A percentile compares a stretch with the other conserved stretches of the same genome.
phyloP scores from a whole-genome alignment of 2,329 filamentous ascomycete genomes.

The Byssoonygena ceratinophila region DNA sequence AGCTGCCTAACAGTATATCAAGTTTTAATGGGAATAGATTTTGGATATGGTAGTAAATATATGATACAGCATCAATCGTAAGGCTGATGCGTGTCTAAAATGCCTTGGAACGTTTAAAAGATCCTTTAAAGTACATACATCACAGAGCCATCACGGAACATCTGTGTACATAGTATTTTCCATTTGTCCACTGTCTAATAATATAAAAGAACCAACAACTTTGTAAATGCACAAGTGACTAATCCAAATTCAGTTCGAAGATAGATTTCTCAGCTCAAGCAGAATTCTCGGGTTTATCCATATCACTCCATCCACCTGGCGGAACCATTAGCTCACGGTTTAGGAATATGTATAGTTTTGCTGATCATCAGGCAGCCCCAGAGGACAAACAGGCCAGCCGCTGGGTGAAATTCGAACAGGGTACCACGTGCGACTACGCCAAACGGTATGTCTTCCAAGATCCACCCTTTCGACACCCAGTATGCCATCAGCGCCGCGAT shows the following conservation, averaged over 20 bases:
- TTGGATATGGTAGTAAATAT: no score
- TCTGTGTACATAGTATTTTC: no score
- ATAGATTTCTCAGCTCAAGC: not conserved
- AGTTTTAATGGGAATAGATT: no score
- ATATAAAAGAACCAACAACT: not conserved
- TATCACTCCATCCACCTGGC: not conserved
- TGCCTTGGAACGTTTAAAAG: not conserved
- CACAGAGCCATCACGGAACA: no score
- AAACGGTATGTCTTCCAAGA: slow-evolving; percentile 65
- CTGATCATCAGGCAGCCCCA: slow-evolving; percentile 92
- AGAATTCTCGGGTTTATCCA: not conserved
- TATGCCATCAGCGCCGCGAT: slow-evolving; percentile 79
- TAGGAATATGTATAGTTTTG: slow-evolving; percentile 88
- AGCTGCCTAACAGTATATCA: no score
- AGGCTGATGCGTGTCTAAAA: no score
- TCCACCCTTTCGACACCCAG: slow-evolving; percentile 73
- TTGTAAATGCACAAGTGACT: not conserved
- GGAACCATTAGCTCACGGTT: slow-evolving; percentile 46
- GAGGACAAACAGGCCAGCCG: slow-evolving; percentile 68
- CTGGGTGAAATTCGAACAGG: slow-evolving; percentile 70
- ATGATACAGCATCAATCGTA: no score
- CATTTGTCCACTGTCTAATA: not conserved
- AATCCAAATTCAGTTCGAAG: not conserved
- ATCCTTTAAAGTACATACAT: not conserved
- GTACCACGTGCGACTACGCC: slow-evolving; percentile 60